Conservation (phyloP, 208 protist species). For the Naegleria gruberi region DNA sequence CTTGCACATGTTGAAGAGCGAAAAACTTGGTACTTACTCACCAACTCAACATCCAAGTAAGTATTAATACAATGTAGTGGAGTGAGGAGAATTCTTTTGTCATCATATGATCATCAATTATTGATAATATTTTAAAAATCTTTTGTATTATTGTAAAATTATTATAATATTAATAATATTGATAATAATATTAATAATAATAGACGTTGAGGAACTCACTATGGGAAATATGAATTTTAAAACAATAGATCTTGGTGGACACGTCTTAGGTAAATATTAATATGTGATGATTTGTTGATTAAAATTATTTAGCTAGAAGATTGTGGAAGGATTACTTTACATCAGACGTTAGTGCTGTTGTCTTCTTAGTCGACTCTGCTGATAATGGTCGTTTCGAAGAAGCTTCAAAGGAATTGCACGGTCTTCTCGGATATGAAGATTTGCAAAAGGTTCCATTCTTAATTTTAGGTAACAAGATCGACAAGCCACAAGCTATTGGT, state of each 20-base stretch:
- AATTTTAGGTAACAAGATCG: slow-evolving; percentile 99
- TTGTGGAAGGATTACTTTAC: slow-evolving; percentile 98
- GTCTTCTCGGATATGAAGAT: slow-evolving; percentile 79
- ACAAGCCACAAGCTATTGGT: slow-evolving; percentile 77
- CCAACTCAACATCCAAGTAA: slow-evolving; percentile 77
- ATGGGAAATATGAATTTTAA: slow-evolving; percentile 96
- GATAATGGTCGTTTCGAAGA: slow-evolving; percentile 90
- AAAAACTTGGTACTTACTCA: slow-evolving; percentile 49
- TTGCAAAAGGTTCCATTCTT: slow-evolving; percentile 92
- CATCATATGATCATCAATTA: background rate
- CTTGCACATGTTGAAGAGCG: slow-evolving; percentile 83
- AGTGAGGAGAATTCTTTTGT: background rate
- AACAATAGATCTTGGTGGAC: slow-evolving; percentile 98
- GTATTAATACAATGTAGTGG: background rate
- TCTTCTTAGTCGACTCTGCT: slow-evolving; percentile 96
- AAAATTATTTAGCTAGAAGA: slow-evolving; percentile 60
- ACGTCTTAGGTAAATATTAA: slow-evolving; percentile 59
- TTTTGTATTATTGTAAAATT: background rate
- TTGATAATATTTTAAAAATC: too few species aligned
- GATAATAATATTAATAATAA: slow-evolving; percentile 6
- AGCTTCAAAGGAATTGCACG: slow-evolving; percentile 87
- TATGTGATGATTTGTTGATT: background rate
- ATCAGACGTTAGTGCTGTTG: slow-evolving; percentile 91
- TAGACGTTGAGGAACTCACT: slow-evolving; percentile 87
- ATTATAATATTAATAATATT: too few species aligned